Evolutionary conservation across 257 asterid species (phyloP).

Genomic region (Plantago major): DNA sequence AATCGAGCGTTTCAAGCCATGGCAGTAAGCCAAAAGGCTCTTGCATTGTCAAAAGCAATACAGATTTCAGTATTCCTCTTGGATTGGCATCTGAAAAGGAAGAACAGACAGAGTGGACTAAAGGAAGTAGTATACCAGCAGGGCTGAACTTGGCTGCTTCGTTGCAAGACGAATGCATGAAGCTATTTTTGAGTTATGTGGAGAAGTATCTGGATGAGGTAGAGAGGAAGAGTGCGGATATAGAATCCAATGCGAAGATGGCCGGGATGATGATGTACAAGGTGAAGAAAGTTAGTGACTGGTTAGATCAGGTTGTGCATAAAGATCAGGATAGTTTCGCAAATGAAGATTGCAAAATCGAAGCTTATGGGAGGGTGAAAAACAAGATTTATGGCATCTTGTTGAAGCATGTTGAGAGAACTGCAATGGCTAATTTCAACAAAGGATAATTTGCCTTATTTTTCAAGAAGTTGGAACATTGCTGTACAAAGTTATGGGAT

Average conservation of each 20-base stretch:
- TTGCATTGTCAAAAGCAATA: slow-evolving; percentile 18
- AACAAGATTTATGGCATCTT: slow-evolving; percentile 55
- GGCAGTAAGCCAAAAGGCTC: slow-evolving; percentile 32
- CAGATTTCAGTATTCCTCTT: slow-evolving; percentile 18
- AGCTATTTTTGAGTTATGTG: slow-evolving; percentile 37
- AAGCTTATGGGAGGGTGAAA: slow-evolving; percentile 49
- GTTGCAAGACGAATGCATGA: slow-evolving; percentile 50
- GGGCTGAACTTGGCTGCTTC: slow-evolving; percentile 34
- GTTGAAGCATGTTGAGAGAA: slow-evolving; percentile 62
- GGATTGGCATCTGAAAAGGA: slow-evolving; percentile 30
- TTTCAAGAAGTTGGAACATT: too few relatives aligned
- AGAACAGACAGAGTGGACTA: slow-evolving; percentile 32
- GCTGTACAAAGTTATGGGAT: too few relatives aligned
- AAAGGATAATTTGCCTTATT: too few relatives aligned
- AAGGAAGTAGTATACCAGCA: slow-evolving; percentile 32
- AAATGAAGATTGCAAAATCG: slow-evolving; percentile 31
- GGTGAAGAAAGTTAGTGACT: slow-evolving; percentile 62
- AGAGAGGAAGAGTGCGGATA: slow-evolving; percentile 34
- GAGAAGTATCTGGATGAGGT: slow-evolving; percentile 58
- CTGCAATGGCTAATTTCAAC: slow-evolving; percentile 32
- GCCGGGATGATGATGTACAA: slow-evolving; percentile 57
- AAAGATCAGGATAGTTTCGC: slow-evolving; percentile 17
- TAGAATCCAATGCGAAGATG: slow-evolving; percentile 28
- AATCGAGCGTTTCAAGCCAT: slow-evolving; percentile 10
- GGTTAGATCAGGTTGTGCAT: slow-evolving; percentile 41